Evolutionary conservation across 2,329 filamentous ascomycete genomes (phyloP).

Genomic region (Xylaria multiplex): DNA sequence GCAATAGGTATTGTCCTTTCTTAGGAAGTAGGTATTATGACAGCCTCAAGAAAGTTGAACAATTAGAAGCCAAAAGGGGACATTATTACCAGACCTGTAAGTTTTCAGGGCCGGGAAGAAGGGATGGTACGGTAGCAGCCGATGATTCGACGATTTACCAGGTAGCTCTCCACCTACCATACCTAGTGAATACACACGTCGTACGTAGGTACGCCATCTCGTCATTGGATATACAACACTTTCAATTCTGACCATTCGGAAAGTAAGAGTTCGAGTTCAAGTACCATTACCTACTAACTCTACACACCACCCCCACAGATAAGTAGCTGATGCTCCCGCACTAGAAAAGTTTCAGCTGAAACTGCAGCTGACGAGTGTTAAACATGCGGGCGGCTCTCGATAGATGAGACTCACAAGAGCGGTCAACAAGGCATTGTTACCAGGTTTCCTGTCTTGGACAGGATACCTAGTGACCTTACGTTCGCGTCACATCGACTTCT

Average conservation of each 20-base stretch:
- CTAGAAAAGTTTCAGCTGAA: constrained; percentile 1
- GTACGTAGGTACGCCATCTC: too few species aligned
- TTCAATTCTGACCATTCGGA: background rate
- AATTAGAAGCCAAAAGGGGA: background rate
- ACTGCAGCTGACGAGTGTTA: background rate
- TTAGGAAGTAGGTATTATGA: background rate
- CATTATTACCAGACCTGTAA: too few species aligned
- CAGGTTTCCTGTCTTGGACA: background rate
- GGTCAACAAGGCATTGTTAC: constrained; percentile 16
- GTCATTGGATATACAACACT: background rate
- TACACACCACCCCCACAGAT: background rate
- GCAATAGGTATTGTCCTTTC: constrained; percentile 1
- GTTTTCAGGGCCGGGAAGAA: too few species aligned
- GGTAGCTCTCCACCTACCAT: too few species aligned
- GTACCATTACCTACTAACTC: background rate
- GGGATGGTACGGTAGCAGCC: too few species aligned
- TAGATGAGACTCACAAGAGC: constrained; percentile 1
- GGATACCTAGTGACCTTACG: background rate
- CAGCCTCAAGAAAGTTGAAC: background rate
- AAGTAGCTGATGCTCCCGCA: background rate
- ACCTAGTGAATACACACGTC: too few species aligned
- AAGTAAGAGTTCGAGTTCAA: background rate
- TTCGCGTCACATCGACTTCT: background rate
- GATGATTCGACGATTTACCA: too few species aligned
- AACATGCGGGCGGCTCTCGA: constrained; percentile 2